A percentile compares a stretch with the other conserved stretches of the same genome.
Conservation (phyloP, 352 stramenopile species). For the Nothophytophthora sp. region DNA sequence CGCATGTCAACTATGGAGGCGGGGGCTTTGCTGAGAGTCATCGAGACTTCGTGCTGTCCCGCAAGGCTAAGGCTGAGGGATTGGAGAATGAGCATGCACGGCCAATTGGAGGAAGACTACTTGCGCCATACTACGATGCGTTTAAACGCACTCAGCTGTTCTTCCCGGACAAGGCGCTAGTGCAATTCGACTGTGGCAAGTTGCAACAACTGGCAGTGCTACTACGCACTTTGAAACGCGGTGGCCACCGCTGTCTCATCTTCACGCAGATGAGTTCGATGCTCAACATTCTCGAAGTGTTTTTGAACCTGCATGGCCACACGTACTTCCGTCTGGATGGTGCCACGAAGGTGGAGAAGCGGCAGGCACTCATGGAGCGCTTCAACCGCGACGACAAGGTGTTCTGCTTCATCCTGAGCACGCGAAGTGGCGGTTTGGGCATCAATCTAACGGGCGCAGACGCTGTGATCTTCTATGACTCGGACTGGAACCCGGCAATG, state of each 20-base stretch:
- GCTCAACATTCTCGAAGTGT: slow-evolving; percentile 99
- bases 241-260: slow-evolving; percentile 94
- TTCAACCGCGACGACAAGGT: slow-evolving; percentile 98
- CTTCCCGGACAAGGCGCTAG: slow-evolving; percentile 97
- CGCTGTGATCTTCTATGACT: slow-evolving; percentile 93
- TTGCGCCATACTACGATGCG: slow-evolving; percentile 52
- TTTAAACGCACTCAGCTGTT: slow-evolving; percentile 89
- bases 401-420: slow-evolving; percentile 99
- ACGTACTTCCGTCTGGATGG: slow-evolving; percentile 99
- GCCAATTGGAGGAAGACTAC: slow-evolving; percentile 36
- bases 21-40: slow-evolving; percentile 37
- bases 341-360: slow-evolving; percentile 94
- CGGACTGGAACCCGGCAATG: slow-evolving; percentile 95
- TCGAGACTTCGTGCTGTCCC: slow-evolving; percentile 41
- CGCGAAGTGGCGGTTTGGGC: slow-evolving; percentile 95
- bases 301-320: slow-evolving; percentile 98
- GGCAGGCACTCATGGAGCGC: slow-evolving; percentile 97
- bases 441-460: slow-evolving; percentile 99
- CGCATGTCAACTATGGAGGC: slow-evolving; percentile 41
- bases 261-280: slow-evolving; percentile 99
- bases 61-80: slow-evolving; percentile 20
- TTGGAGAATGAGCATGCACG: slow-evolving; percentile 18
- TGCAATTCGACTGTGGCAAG: slow-evolving; percentile 98
- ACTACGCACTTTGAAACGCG: slow-evolving; percentile 95
- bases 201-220: slow-evolving; percentile 91